Percentiles rank a stretch among this genome's conserved stretches.
phyloP scores from a whole-genome alignment of 352 stramenopile genomes.

The Aphanomyces astaci region DNA sequence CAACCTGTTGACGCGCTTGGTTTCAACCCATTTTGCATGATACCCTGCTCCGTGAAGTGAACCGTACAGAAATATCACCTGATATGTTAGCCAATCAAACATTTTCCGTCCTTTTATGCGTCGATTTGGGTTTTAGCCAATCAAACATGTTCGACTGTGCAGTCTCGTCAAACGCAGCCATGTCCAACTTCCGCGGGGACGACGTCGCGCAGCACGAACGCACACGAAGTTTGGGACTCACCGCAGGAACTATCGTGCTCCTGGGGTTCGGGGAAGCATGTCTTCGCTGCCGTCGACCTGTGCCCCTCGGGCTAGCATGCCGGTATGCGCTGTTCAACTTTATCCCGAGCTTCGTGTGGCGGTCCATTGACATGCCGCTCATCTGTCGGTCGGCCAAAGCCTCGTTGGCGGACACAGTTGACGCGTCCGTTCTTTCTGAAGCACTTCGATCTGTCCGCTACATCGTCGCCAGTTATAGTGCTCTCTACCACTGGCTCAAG shows the following conservation, averaged over 20 bases:
- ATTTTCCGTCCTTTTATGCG: no score
- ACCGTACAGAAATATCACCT: no score
- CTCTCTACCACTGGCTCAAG: slow-evolving; percentile 30
- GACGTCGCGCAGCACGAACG: not conserved
- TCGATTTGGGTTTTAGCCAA: not conserved
- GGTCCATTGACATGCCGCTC: slow-evolving; percentile 27
- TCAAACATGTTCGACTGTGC: not conserved
- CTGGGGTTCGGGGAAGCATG: slow-evolving; percentile 63
- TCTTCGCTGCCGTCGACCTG: slow-evolving; percentile 43
- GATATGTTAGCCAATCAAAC: not conserved
- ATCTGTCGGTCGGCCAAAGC: not conserved
- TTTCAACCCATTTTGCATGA: no score
- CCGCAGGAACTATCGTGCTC: not conserved
- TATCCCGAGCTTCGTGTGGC: slow-evolving; percentile 56
- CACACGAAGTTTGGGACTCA: not conserved
- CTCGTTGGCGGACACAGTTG: not conserved
- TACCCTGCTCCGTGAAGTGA: no score
- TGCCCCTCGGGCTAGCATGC: slow-evolving; percentile 59
- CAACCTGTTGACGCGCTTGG: no score
- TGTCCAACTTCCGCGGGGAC: not conserved
- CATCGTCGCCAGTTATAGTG: slow-evolving; percentile 47
- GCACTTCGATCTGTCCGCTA: slow-evolving; percentile 45
- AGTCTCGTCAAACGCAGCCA: not conserved
- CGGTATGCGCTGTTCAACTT: slow-evolving; percentile 51
- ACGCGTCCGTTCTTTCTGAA: slow-evolving; percentile 39